Evolutionary conservation across 2,329 filamentous ascomycete genomes (phyloP).

Genomic region (Fusarium brachygibbosum): DNA sequence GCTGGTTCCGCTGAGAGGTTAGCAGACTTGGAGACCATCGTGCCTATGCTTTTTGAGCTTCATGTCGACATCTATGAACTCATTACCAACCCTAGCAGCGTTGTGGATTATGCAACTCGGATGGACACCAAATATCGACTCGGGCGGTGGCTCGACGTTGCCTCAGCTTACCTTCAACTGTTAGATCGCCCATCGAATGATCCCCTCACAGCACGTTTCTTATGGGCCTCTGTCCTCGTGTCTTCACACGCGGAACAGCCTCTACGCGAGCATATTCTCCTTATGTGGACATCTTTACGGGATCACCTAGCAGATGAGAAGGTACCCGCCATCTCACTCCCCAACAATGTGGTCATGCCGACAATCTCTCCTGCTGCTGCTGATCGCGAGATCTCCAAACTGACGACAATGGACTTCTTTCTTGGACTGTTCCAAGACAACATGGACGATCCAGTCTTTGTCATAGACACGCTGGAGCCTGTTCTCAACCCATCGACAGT

Average conservation of each 20-base stretch:
- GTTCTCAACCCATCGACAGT: slow-evolving; percentile 82
- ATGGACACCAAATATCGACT: slow-evolving; percentile 65
- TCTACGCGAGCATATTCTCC: slow-evolving; percentile 68
- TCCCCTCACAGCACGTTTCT: slow-evolving; percentile 64
- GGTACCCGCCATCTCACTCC: slow-evolving; percentile 68
- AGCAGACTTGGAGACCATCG: slow-evolving; percentile 58
- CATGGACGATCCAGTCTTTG: slow-evolving; percentile 80
- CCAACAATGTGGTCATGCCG: slow-evolving; percentile 90
- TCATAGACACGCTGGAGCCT: slow-evolving; percentile 94
- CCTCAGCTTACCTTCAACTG: slow-evolving; percentile 60
- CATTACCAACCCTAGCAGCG: slow-evolving; percentile 69
- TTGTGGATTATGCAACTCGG: slow-evolving; percentile 63
- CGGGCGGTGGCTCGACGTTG: slow-evolving; percentile 65
- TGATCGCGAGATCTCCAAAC: slow-evolving; percentile 89
- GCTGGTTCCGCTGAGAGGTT: slow-evolving; percentile 47
- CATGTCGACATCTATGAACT: slow-evolving; percentile 72
- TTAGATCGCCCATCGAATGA: slow-evolving; percentile 54
- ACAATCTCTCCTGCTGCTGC: slow-evolving; percentile 86
- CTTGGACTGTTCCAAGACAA: slow-evolving; percentile 88
- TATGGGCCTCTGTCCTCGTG: slow-evolving; percentile 69
- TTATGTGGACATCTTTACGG: slow-evolving; percentile 70
- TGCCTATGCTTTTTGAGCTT: slow-evolving; percentile 72
- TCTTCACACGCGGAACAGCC: slow-evolving; percentile 67
- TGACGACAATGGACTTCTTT: slow-evolving; percentile 98
- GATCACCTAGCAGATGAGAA: slow-evolving; percentile 62